These are phyloP conservation scores for Domatiomyces globalis DNA, from an alignment of 2,329 filamentous ascomycete genomes.

Conservation along the genomic window DNA sequence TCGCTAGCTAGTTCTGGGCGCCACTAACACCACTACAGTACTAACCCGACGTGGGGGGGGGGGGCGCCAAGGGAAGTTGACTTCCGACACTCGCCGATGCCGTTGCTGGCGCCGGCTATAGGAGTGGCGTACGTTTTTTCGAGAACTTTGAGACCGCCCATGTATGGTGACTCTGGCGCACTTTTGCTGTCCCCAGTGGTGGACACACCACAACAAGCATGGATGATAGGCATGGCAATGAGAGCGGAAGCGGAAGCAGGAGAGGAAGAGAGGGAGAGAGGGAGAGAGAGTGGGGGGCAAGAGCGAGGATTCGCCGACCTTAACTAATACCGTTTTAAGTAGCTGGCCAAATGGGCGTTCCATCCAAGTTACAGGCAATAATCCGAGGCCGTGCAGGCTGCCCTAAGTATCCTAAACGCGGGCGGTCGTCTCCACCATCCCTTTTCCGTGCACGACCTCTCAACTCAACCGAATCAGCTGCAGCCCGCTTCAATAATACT, in stretches of 20 bases:
- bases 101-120: background rate
- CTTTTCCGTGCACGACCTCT: background rate
- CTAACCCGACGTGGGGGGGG: background rate
- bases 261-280: too few relatives aligned
- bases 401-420: background rate
- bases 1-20: background rate
- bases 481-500: background rate
- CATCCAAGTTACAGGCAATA: background rate
- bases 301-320: background rate
- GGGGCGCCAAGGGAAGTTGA: background rate
- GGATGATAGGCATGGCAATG: background rate
- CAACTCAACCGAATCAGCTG: background rate
- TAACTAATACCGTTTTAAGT: too few relatives aligned
- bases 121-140: too few relatives aligned
- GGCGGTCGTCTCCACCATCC: background rate
- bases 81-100: background rate
- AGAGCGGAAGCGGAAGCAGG: background rate
- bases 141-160: too few relatives aligned
- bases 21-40: background rate
- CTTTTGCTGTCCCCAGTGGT: too few relatives aligned
- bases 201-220: too few relatives aligned
- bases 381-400: background rate
- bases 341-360: background rate
- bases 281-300: too few relatives aligned
- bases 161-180: too few relatives aligned